Conservation (phyloP, 305 asterid genomes). For the Petunia hybrid region DNA sequence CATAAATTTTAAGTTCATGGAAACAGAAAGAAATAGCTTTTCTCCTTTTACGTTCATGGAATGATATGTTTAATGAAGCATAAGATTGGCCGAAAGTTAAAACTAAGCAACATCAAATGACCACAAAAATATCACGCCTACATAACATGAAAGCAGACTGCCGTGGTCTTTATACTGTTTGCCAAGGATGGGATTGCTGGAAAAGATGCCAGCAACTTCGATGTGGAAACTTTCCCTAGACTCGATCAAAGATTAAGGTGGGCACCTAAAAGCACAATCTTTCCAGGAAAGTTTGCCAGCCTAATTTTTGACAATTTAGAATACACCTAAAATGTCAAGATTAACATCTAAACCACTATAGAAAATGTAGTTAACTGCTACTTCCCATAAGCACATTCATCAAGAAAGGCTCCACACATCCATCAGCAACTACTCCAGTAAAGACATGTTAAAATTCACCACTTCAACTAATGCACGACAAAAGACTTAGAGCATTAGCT, state of each 20-base stretch:
- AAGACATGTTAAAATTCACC: background rate
- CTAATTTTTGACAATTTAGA: background rate
- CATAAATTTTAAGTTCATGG: too few species aligned
- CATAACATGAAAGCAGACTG: background rate
- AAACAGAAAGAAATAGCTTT: too few species aligned
- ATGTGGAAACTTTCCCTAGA: background rate
- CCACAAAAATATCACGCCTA: background rate
- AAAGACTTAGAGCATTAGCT: background rate
- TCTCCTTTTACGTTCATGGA: background rate
- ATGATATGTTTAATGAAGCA: background rate
- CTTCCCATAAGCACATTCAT: background rate
- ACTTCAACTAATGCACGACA: conserved; percentile 11
- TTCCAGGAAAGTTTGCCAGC: background rate
- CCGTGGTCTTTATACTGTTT: background rate
- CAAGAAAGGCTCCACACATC: background rate
- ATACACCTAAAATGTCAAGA: background rate
- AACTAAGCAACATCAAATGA: background rate
- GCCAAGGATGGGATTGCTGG: background rate
- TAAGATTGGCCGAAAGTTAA: background rate
- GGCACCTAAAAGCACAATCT: background rate
- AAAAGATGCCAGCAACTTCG: background rate
- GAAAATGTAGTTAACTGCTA: background rate
- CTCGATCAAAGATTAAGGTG: background rate
- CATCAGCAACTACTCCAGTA: background rate
- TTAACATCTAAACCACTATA: background rate